Evolutionary conservation across 2,329 filamentous ascomycete genomes (phyloP).

Genomic region (Aspergillus phoenicis): DNA sequence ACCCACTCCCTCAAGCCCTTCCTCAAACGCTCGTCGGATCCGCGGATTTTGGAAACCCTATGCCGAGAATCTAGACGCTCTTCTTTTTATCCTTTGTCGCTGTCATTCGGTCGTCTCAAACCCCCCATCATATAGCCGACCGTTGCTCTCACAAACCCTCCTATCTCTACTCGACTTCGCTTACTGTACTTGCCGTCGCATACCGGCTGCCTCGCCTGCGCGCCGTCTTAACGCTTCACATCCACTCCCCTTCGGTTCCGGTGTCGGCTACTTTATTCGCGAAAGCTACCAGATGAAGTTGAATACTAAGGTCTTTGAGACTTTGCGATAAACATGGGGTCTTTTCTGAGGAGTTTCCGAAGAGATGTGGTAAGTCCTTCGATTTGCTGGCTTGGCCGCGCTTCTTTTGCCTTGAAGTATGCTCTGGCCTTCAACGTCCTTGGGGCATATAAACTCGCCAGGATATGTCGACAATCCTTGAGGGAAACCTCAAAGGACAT

Average conservation of each 20-base stretch:
- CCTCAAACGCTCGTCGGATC: slow-evolving; percentile 14
- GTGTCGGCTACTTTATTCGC: slow-evolving; percentile 22
- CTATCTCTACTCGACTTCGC: slow-evolving; percentile 2
- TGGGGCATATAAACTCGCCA: neutral
- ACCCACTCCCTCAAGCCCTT: neutral
- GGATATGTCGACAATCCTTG: neutral
- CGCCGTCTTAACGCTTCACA: slow-evolving; percentile 15
- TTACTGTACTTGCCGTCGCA: slow-evolving; percentile 13
- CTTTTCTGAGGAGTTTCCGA: slow-evolving; percentile 45
- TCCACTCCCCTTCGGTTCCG: slow-evolving; percentile 20
- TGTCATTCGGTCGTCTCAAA: slow-evolving; percentile 5
- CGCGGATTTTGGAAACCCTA: slow-evolving; percentile 20
- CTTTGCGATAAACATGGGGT: slow-evolving; percentile 41
- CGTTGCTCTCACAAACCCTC: slow-evolving; percentile 8
- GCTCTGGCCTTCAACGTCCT: neutral
- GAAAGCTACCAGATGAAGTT: slow-evolving; percentile 32
- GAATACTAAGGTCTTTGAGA: slow-evolving; percentile 25
- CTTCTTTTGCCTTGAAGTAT: slow-evolving; percentile 2
- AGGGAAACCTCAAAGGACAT: neutral
- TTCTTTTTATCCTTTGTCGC: slow-evolving; percentile 1
- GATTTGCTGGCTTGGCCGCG: slow-evolving; percentile 13
- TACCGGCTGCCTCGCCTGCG: slow-evolving; percentile 14
- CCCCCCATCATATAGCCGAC: neutral
- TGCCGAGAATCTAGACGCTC: slow-evolving; percentile 9
- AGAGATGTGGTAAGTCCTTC: slow-evolving; percentile 39